A percentile compares a stretch with the other conserved stretches of the same genome.
phyloP scores from a whole-genome alignment of 2,329 filamentous ascomycete species.

The Talaromyces sp. region DNA sequence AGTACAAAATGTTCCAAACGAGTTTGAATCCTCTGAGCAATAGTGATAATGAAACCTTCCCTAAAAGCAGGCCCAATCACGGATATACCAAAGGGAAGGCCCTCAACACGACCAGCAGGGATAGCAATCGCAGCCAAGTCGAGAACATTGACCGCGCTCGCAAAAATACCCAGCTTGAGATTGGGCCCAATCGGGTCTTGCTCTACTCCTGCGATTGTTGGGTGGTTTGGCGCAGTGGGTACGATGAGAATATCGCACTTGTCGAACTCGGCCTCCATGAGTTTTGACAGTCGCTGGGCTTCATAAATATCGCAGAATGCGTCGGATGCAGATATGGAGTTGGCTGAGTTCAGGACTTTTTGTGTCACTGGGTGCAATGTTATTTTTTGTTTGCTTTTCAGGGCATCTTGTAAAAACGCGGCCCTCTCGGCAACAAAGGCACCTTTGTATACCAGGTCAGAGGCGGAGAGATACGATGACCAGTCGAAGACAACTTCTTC shows the following conservation, averaged over 20 bases:
- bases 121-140: conserved; percentile 38
- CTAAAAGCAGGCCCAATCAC: conserved; percentile 9
- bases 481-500: conserved; percentile 37
- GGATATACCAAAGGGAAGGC: conserved; percentile 20
- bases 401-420: conserved; percentile 41
- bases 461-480: conserved; percentile 48
- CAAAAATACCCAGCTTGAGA: conserved; percentile 52
- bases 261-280: conserved; percentile 26
- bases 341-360: conserved; percentile 34
- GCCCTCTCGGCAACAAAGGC: conserved; percentile 56
- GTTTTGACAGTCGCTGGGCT: conserved; percentile 31
- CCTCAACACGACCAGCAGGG: conserved; percentile 43
- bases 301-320: conserved; percentile 47
- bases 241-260: conserved; percentile 46
- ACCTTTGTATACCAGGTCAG: conserved; percentile 53
- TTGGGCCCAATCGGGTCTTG: conserved; percentile 53
- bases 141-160: conserved; percentile 59
- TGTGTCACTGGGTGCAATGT: conserved; percentile 4
- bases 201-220: conserved; percentile 49
- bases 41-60: conserved; percentile 8
- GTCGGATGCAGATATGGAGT: conserved; percentile 35
- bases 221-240: conserved; percentile 53
- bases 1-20: neutral
- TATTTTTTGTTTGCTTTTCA: conserved; percentile 27
- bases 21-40: conserved; percentile 7